Conservation (phyloP, 345 rosid genomes). For the Microcos paniculata region DNA sequence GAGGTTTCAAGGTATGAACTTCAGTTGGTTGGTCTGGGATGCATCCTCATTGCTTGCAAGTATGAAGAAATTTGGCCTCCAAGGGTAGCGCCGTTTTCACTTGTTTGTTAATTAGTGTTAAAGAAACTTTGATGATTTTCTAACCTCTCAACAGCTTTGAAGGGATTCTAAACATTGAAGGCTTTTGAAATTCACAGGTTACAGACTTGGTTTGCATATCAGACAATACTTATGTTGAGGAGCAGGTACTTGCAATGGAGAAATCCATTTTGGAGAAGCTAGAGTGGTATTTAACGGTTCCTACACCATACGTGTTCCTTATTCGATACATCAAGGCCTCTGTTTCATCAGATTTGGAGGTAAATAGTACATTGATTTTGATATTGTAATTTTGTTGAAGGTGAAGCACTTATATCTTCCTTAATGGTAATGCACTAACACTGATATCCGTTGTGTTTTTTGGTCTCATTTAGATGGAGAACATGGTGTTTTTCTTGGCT, state of each 20-base stretch:
- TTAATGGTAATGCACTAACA: background rate
- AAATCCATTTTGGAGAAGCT: slow-evolving; percentile 61
- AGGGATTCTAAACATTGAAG: background rate
- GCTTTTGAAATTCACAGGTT: slow-evolving; percentile 34
- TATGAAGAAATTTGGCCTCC: slow-evolving; percentile 96
- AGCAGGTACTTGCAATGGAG: slow-evolving; percentile 80
- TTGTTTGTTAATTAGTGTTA: background rate
- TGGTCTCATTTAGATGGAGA: slow-evolving; percentile 50
- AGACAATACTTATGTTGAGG: slow-evolving; percentile 67
- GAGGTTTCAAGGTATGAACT: slow-evolving; percentile 63
- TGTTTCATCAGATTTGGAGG: slow-evolving; percentile 49
- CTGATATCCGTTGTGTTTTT: no score
- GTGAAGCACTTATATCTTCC: background rate
- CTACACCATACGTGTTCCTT: slow-evolving; percentile 77
- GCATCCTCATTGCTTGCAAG: slow-evolving; percentile 84
- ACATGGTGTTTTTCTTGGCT: slow-evolving; percentile 64
- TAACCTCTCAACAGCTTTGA: background rate
- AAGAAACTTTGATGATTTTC: background rate
- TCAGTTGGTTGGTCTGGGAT: slow-evolving; percentile 70
- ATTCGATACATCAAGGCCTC: slow-evolving; percentile 77
- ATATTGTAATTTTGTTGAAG: background rate
- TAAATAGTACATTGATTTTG: background rate
- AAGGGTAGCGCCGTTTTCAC: slow-evolving; percentile 27
- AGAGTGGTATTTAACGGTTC: slow-evolving; percentile 78
- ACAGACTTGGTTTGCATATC: slow-evolving; percentile 80